Evolutionary conservation across 768 basidiomycete species (phyloP).

Genomic region (Gautieria morchelliformis): DNA sequence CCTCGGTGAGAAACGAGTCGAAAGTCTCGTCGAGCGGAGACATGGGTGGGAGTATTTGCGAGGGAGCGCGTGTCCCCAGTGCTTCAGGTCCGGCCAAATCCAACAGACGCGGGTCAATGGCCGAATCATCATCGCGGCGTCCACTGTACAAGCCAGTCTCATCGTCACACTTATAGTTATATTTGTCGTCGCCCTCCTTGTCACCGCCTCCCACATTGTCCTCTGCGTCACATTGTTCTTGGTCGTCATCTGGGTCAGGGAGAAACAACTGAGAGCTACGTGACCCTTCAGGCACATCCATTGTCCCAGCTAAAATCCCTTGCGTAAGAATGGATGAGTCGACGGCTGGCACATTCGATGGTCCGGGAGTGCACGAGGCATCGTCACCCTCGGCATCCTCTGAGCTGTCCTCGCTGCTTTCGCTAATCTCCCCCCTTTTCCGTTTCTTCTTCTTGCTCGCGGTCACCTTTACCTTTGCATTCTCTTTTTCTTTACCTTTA

Average conservation of each 20-base stretch:
- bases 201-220: slow-evolving; percentile 32
- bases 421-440: slow-evolving; percentile 25
- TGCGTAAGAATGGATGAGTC: slow-evolving; percentile 54
- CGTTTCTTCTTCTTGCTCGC: slow-evolving; percentile 32
- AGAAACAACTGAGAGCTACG: slow-evolving; percentile 30
- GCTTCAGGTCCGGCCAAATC: slow-evolving; percentile 9
- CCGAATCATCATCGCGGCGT: not conserved
- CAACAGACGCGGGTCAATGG: slow-evolving; percentile 15
- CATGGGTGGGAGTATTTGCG: slow-evolving; percentile 11
- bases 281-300: slow-evolving; percentile 23
- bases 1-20: slow-evolving; percentile 53
- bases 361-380: slow-evolving; percentile 10
- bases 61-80: slow-evolving; percentile 6
- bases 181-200: not conserved
- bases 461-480: slow-evolving; percentile 2
- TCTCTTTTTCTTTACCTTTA: slow-evolving; percentile 60
- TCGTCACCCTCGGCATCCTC: slow-evolving; percentile 13
- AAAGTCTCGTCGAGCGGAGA: slow-evolving; percentile 49
- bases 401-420: slow-evolving; percentile 8
- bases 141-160: not conserved
- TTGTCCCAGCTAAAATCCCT: slow-evolving; percentile 52
- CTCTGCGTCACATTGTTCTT: slow-evolving; percentile 12
- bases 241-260: slow-evolving; percentile 35
- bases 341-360: slow-evolving; percentile 27
- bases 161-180: not conserved